Conservation (phyloP, 331 rosid genomes). For the Pyracantha coccinea region DNA sequence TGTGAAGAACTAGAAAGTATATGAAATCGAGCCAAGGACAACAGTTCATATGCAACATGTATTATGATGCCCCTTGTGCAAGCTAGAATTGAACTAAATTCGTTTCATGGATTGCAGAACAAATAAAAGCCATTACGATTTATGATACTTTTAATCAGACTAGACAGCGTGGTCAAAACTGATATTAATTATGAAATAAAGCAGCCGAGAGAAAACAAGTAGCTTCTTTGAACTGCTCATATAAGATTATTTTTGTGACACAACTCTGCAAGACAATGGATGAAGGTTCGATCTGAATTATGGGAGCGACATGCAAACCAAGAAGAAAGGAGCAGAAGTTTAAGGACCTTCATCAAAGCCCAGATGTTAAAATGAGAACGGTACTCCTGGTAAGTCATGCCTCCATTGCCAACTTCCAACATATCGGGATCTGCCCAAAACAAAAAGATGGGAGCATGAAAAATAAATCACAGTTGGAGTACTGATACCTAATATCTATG, state of each 20-base stretch:
- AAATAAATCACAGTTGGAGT: constrained; percentile 3
- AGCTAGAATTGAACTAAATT: not conserved
- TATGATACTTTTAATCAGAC: not conserved
- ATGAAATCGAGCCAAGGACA: not conserved
- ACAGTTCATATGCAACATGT: not conserved
- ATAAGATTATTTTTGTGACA: not conserved
- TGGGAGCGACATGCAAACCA: not conserved
- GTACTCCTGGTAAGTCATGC: constrained; percentile 85
- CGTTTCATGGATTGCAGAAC: not conserved
- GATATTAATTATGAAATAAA: not conserved
- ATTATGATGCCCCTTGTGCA: not conserved
- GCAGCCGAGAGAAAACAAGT: not conserved
- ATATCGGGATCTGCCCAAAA: constrained; percentile 81
- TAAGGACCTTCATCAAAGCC: constrained; percentile 84
- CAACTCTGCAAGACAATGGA: not conserved
- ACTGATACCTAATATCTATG: constrained; percentile 1
- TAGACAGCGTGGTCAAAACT: not conserved
- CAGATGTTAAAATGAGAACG: constrained; percentile 96
- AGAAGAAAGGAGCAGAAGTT: not conserved
- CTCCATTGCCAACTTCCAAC: constrained; percentile 99
- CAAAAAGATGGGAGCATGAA: constrained; percentile 6
- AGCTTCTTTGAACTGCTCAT: not conserved
- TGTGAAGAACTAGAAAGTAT: constrained; percentile 9
- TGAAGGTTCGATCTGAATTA: not conserved
- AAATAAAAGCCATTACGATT: not conserved